Percentiles rank a stretch among this genome's conserved stretches.
Conservation (phyloP, 352 stramenopile genomes). For the Phytophthora cryptogea region DNA sequence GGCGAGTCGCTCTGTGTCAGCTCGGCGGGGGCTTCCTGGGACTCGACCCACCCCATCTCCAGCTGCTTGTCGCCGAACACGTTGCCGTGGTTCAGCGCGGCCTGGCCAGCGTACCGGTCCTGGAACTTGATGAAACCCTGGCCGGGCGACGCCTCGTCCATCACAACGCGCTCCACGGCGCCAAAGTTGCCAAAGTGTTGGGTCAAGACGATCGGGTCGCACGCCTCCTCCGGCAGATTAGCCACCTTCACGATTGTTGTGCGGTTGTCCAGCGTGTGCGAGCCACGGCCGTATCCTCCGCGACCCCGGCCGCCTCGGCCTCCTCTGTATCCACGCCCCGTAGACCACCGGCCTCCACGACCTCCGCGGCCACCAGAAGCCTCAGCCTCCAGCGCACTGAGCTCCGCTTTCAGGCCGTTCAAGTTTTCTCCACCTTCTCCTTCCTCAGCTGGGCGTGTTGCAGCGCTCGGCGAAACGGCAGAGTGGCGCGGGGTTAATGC, state of each 20-base stretch:
- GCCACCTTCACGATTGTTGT: conserved; percentile 84
- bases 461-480: conserved; percentile 24
- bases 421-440: conserved; percentile 37
- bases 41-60: conserved; percentile 68
- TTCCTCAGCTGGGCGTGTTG: conserved; percentile 9
- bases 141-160: conserved; percentile 48
- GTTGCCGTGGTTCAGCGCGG: conserved; percentile 62
- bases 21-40: conserved; percentile 54
- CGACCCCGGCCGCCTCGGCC: conserved; percentile 54
- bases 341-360: conserved; percentile 43
- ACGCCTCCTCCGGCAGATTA: conserved; percentile 76
- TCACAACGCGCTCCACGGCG: conserved; percentile 73
- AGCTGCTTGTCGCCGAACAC: conserved; percentile 63
- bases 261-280: conserved; percentile 82
- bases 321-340: conserved; percentile 53
- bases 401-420: conserved; percentile 62
- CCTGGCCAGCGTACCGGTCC: conserved; percentile 76
- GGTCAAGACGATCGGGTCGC: conserved; percentile 74
- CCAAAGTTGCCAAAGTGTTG: conserved; percentile 90
- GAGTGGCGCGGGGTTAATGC: conserved; percentile 47
- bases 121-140: conserved; percentile 86
- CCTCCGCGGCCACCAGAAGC: conserved; percentile 43
- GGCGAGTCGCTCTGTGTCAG: conserved; percentile 37
- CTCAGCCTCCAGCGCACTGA: conserved; percentile 69
- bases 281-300: conserved; percentile 48